Base-by-base conservation (phyloP, 805 yeast species). In the Hanseniaspora taiwanica region DNA sequence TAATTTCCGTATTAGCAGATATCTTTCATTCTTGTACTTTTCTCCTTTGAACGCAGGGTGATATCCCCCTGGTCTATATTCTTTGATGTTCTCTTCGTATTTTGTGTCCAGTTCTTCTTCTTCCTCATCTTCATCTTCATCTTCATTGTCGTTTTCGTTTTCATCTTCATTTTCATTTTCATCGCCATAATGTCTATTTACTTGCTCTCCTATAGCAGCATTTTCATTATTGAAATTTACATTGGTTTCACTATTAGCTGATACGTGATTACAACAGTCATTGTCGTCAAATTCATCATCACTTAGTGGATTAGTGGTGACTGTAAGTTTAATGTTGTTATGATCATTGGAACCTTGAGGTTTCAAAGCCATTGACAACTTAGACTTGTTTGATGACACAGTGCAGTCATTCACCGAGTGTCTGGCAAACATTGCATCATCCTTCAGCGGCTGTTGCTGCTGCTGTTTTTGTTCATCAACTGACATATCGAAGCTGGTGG, bases 21-120 rank as follows among this genome's bases (percentile, higher is more conserved):
- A 91, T 44, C 82, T 73, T 16, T 76, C 75, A 42, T 81, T 67
- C 50, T 84, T 81, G 59, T 80, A 89, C 18, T 62, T 61, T 56
- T 93, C 98, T 5, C 97, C 97, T 38, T 85, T 76, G 47, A 62
- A 76, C 10, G 93, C 91, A 0, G 98, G 96, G 55, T 91, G 98
- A 58, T 91, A 91, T 0, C 99, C 99, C 19, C 97, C 97, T 8
- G 78, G 76, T 43, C 75, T 76, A 59, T 91, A 91, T 60, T 91
- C 98, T 42, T 75, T 76, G 36, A 71, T 63, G 44, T 82, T 81
- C 60, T 91, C 99, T 56, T 91, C 99, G 50, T 83, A 80, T 27
- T 63, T 63, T 1, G 62, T 58, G 9, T 62, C 65, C 2, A 60
- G 55, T n/a, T 59, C 67, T 8, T 50, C 48, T 29, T 51, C 52